These are phyloP conservation scores for Claviceps capensis DNA, from an alignment of 2,329 filamentous ascomycete genomes.

Conservation along the genomic window DNA sequence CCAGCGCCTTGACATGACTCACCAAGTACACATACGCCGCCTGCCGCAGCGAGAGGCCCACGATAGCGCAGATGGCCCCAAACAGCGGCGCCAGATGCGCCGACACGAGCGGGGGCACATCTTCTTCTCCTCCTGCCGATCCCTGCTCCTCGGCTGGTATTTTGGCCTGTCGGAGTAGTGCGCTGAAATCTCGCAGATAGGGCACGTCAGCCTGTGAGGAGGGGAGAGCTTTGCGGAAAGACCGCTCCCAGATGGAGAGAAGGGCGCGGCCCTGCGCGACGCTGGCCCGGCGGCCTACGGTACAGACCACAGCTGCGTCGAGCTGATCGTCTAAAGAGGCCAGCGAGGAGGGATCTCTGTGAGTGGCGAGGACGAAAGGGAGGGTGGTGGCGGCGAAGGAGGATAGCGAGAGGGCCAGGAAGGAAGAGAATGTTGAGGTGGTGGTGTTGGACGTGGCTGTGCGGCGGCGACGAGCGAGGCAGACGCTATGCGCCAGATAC, in stretches of 20 bases:
- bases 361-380: conserved; percentile 59
- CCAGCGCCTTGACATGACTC: conserved; percentile 60
- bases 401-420: conserved; percentile 56
- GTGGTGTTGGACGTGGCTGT: conserved; percentile 14
- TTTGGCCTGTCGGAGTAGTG: conserved; percentile 16
- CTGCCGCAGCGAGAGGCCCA: conserved; percentile 46
- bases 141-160: not conserved
- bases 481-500: conserved; percentile 55
- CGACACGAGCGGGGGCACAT: conserved; percentile 24
- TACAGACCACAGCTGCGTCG: conserved; percentile 64
- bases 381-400: conserved; percentile 60
- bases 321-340: conserved; percentile 56
- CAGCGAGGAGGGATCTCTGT: conserved; percentile 39
- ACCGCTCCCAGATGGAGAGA: conserved; percentile 62
- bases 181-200: conserved; percentile 23
- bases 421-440: conserved; percentile 36
- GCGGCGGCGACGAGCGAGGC: conserved; percentile 20
- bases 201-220: conserved; percentile 10
- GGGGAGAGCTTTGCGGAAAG: conserved; percentile 34
- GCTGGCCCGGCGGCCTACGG: conserved; percentile 64
- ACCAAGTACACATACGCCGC: conserved; percentile 65
- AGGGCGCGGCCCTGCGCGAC: conserved; percentile 64
- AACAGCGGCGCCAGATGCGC: conserved; percentile 61
- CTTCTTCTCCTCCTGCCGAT: conserved; percentile 17
- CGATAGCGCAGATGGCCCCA: conserved; percentile 49